phyloP scores from a whole-genome alignment of 1,139 yeast species.

The Komagataea norvegica region DNA sequence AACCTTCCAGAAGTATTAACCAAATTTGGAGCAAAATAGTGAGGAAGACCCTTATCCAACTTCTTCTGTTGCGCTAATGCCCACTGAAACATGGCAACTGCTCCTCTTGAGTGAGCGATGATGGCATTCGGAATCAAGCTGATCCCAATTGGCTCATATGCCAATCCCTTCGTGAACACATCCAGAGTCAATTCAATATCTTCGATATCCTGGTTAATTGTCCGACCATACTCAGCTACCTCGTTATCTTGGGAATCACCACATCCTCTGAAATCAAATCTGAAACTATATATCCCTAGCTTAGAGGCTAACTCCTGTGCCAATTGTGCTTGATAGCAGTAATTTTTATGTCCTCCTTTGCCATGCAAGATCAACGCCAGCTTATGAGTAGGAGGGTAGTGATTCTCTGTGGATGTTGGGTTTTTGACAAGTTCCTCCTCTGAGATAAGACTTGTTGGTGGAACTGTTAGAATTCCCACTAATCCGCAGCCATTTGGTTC shows the following conservation, averaged over 20 bases:
- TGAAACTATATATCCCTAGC: conserved; percentile 56
- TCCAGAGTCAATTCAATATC: conserved; percentile 57
- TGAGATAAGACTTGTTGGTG: conserved; percentile 24
- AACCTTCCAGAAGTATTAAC: conserved; percentile 73
- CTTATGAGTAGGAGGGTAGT: conserved; percentile 33
- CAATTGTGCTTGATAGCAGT: conserved; percentile 63
- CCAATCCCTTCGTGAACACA: conserved; percentile 33
- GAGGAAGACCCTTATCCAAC: conserved; percentile 30
- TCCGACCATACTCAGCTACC: conserved; percentile 45
- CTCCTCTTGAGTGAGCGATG: conserved; percentile 78
- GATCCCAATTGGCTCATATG: conserved; percentile 32
- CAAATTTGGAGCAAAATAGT: conserved; percentile 53
- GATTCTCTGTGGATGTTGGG: conserved; percentile 17
- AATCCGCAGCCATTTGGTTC: conserved; percentile 25
- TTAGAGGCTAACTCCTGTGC: conserved; percentile 58
- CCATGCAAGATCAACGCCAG: conserved; percentile 63
- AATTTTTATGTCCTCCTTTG: conserved; percentile 77
- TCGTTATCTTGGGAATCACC: conserved; percentile 66
- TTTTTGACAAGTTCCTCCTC: conserved; percentile 24
- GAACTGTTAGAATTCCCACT: conserved; percentile 32
- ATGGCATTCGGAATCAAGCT: conserved; percentile 48
- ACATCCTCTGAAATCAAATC: conserved; percentile 85
- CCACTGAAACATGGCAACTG: conserved; percentile 75
- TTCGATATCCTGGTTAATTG: conserved; percentile 56
- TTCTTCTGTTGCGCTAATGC: conserved; percentile 41